Percentiles rank a stretch among this genome's conserved stretches.
Conservation (phyloP, 2,329 filamentous ascomycete species). For the Ciborinia camelliae region DNA sequence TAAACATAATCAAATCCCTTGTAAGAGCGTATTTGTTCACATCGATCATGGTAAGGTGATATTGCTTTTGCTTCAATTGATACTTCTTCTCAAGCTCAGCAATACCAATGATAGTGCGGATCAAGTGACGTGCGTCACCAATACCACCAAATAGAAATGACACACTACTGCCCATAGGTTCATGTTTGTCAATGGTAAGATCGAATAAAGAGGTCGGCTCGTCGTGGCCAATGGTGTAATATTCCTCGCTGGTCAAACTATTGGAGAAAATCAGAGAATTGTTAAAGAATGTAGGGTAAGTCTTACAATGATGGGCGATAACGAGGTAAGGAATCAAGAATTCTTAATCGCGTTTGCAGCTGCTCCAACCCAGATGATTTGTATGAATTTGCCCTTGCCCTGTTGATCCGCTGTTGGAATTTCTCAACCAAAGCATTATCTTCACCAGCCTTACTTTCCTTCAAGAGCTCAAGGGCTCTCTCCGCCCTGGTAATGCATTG, state of each 20-base stretch:
- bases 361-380: neutral
- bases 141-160: slow-evolving; percentile 23
- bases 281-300: neutral
- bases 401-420: slow-evolving; percentile 17
- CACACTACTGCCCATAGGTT: neutral
- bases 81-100: slow-evolving; percentile 12
- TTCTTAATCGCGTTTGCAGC: neutral
- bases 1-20: slow-evolving; percentile 21
- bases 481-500: slow-evolving; percentile 5
- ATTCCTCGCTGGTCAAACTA: neutral
- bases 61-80: slow-evolving; percentile 10
- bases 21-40: slow-evolving; percentile 19
- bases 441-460: neutral
- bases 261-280: neutral
- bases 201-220: slow-evolving; percentile 1
- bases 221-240: slow-evolving; percentile 18
- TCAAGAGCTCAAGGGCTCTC: slow-evolving; percentile 16
- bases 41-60: slow-evolving; percentile 24
- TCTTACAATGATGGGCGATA: neutral
- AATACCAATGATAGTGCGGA: slow-evolving; percentile 16
- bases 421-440: neutral
- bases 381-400: neutral
- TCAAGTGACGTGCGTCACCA: slow-evolving; percentile 21
- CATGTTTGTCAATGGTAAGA: neutral
- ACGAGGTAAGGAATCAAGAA: neutral